phyloP scores from a whole-genome alignment of 2,329 filamentous ascomycete genomes.

The Zasmidium cellare region DNA sequence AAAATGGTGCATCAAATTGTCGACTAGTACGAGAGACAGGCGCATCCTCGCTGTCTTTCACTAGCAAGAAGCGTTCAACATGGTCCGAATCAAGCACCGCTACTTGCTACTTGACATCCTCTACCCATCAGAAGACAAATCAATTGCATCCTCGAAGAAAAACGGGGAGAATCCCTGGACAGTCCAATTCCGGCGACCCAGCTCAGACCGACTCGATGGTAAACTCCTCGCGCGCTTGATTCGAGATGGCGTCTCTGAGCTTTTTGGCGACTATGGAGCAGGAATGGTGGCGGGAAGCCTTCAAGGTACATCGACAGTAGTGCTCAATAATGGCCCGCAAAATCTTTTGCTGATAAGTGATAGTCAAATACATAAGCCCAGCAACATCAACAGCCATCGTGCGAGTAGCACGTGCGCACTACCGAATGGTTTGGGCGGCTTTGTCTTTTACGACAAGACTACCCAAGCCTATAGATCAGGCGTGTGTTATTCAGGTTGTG shows the following conservation, averaged over 20 bases:
- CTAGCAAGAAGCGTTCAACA: constrained; percentile 39
- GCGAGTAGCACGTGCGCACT: constrained; percentile 76
- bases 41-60: too few species aligned
- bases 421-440: constrained; percentile 85
- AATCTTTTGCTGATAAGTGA: constrained; percentile 1
- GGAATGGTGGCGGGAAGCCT: constrained; percentile 71
- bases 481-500: constrained; percentile 80
- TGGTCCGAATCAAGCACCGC: constrained; percentile 96
- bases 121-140: constrained; percentile 64
- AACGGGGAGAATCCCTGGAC: constrained; percentile 54
- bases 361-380: constrained; percentile 88
- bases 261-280: constrained; percentile 88
- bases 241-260: constrained; percentile 64
- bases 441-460: constrained; percentile 76
- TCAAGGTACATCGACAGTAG: constrained; percentile 54
- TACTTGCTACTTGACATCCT: constrained; percentile 95
- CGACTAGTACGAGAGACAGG: too few species aligned
- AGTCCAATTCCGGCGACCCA: constrained; percentile 77
- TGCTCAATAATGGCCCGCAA: neutral
- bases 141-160: constrained; percentile 23
- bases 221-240: constrained; percentile 68
- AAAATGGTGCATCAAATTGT: too few species aligned
- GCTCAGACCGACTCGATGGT: constrained; percentile 67
- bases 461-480: constrained; percentile 58
- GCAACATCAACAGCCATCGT: constrained; percentile 96